phyloP scores from a whole-genome alignment of 73 alveolate species.

The Paramecium bursaria region DNA sequence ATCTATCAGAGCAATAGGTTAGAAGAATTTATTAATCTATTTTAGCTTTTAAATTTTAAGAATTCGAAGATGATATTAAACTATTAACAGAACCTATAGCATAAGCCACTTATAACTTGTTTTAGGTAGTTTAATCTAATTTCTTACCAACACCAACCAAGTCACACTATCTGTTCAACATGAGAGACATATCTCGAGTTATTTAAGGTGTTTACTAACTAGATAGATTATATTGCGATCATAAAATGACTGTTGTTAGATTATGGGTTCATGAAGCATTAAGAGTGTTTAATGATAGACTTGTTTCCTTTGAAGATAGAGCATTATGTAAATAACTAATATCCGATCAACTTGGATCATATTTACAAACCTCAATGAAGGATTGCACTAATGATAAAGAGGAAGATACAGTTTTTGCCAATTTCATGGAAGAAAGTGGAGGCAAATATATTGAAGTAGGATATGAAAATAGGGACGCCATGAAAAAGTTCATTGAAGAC shows the following conservation, averaged over 20 bases:
- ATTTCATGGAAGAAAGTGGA: conserved; percentile 80
- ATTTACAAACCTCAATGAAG: conserved; percentile 84
- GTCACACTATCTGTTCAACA: conserved; percentile 97
- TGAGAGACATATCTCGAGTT: conserved; percentile 97
- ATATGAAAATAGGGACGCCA: conserved; percentile 71
- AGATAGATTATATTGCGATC: conserved; percentile 86
- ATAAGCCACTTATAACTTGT: conserved; percentile 62
- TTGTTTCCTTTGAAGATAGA: conserved; percentile 89
- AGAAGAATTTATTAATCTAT: conserved; percentile 87
- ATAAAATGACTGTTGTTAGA: conserved; percentile 94
- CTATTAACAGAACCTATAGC: conserved; percentile 73
- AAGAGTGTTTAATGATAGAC: conserved; percentile 96
- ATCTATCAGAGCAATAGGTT: conserved; percentile 84
- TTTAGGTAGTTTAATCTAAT: conserved; percentile 58
- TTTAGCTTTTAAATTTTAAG: conserved; percentile 78
- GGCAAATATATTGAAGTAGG: conserved; percentile 89
- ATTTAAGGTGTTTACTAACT: conserved; percentile 96
- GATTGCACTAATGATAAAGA: conserved; percentile 81
- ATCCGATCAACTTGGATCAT: conserved; percentile 79
- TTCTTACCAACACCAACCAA: conserved; percentile 98
- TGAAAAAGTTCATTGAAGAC: conserved; percentile 83
- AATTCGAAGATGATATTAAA: conserved; percentile 88
- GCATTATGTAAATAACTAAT: conserved; percentile 79
- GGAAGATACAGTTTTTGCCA: conserved; percentile 79
- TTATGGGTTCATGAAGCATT: conserved; percentile 98